Base-by-base conservation (phyloP, 2,329 filamentous ascomycete species). In the Fusarium sp. region DNA sequence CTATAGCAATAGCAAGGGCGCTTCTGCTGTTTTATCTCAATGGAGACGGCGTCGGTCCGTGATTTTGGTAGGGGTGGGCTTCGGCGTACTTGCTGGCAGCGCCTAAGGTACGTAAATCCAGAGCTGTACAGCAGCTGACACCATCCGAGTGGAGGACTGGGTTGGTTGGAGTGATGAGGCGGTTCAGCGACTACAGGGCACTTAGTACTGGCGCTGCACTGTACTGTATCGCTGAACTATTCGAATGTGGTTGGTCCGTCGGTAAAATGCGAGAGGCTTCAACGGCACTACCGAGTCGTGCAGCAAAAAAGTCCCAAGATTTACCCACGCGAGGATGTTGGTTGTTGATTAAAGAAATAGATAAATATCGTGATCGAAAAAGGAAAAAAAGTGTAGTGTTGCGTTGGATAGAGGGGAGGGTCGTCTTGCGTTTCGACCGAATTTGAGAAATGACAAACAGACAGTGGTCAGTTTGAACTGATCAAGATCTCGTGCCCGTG, bases 271-370 rank as follows among this genome's bases (percentile, higher is more conserved):
- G 51, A 63, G 49, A 54, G 49, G 29, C 32, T 70, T 70, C 40
- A 61, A 70, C 70, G 72, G 72, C 62, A 69, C 44, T 70, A 66
- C 63, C 63, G 63, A 74, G 47, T 58, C 45, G 47, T 56, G 69
- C 53, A 53, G 66, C 58, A 59, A 67, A 61, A 52, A 46, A 37
- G 42, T 61, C 41, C 58, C 61, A 57, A 37, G 34, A 37, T 59
- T 55, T 71, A 45, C 51, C 45, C 25, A 47, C 45, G 18, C 45
- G 57, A 44, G 44, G 51, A 57, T 51, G 45, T 61, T 44, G 46
- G 41, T 27, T 52, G 44, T 70, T 46, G 51, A 52, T 57, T 46
- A 57, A 25, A 57, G 24, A 18, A 55, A 46, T 55, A 57, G 65
- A 42, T 55, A 54, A 61, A 69, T 71, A 55, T 60, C 64, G 69